Evolutionary conservation across 768 basidiomycete species (phyloP), one percentile per base, ranked within the genome.

Genomic region (Collybia sordida): DNA sequence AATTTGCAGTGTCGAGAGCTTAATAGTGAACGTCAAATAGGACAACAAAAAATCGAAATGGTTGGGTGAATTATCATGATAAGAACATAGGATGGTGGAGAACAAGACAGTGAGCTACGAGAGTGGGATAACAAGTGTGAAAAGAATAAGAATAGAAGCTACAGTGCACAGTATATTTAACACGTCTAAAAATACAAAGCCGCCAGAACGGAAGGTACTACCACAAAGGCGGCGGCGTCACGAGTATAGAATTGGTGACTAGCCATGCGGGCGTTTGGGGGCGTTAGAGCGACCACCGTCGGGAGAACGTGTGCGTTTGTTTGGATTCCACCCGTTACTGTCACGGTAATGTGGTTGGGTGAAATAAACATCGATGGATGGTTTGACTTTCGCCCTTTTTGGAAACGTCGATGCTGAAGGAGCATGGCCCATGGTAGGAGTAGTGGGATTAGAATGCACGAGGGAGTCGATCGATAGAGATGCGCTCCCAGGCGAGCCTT

Each of bases 361-460:
- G 55, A 80, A 80, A 60, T 79, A 80, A 27, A 72, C 63, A 49
- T 76, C 73, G 23, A 80, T 75, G 3, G 72, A 72, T 12, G 78
- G 77, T 51, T 70, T 76, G 55, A 52, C 46, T 38, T 56, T 52
- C 24, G 40, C 52, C 27, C 55, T 45, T 45, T 50, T 55, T 12
- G 52, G 54, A 11, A 39, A 47, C 27, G 42, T 35, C 17, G 54
- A 39, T 14, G 54, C 34, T 36, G 34, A 42, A 24, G 58, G 31
- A 31, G 31, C 53, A 56, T 59, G 60, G n/a, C 64, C 64, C 45
- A 72, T 64, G 1, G 68, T 66, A 0, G 85, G 83, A 55, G 83
- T 85, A 1, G 80, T 77, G 1, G 85, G 83, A 47, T 81, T 85
- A n/a, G 85, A 84, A 63, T 85, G 85, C 5, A 86, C 83, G 17